These are phyloP conservation scores for Solanum hybrid DNA, from an alignment of 305 asterid species.

Conservation along the genomic window DNA sequence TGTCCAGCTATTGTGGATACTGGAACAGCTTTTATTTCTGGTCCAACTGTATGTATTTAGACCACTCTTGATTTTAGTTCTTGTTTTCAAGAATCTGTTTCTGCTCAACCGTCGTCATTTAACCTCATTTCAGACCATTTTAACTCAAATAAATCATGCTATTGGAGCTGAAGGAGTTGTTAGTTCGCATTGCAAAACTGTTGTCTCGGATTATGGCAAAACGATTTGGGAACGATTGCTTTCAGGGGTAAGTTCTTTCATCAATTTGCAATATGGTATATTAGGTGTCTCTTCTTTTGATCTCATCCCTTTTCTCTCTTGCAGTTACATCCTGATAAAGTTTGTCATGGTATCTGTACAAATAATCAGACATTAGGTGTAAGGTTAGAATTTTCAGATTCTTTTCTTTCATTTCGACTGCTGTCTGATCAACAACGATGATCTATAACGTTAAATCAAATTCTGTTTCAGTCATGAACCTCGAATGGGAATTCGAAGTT, in stretches of 20 bases:
- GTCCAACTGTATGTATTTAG: conserved; percentile 22
- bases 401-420: background rate
- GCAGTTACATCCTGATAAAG: conserved; percentile 14
- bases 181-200: conserved; percentile 8
- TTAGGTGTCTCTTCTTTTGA: background rate
- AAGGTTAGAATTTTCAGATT: conserved; percentile 12
- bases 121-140: conserved; percentile 13
- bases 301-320: background rate
- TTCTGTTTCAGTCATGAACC: background rate
- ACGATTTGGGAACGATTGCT: conserved; percentile 17
- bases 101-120: background rate
- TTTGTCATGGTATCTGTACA: conserved; percentile 14
- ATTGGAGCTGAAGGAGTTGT: conserved; percentile 18
- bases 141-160: conserved; percentile 19
- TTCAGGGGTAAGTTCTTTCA: conserved; percentile 12
- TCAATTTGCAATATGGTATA: background rate
- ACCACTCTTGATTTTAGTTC: background rate
- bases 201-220: conserved; percentile 3
- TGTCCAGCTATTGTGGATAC: conserved; percentile 33
- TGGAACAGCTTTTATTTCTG: conserved; percentile 26
- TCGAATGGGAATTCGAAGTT: background rate
- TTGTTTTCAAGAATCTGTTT: background rate
- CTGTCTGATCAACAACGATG: background rate
- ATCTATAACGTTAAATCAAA: background rate
- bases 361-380: background rate